Evolutionary conservation across 2,329 filamentous ascomycete genomes (phyloP), one percentile per base, ranked within the genome.

Genomic region (Aureobasidium sp.): DNA sequence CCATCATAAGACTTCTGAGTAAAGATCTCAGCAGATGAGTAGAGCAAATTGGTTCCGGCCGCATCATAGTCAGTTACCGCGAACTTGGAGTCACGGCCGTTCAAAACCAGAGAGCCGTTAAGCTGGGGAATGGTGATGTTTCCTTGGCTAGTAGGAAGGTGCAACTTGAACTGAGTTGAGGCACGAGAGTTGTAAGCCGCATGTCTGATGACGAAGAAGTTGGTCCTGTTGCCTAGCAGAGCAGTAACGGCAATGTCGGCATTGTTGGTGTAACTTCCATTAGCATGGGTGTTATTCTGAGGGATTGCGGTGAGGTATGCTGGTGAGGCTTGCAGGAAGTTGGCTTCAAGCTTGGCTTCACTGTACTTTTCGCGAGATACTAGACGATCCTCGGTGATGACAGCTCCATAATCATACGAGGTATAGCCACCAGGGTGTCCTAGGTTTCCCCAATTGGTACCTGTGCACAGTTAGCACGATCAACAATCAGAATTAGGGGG

Each of bases 321-420:
- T 0, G 88, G 86, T 0, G 87, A 89, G 0, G 85, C 87, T 66
- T 86, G 86, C 58, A 90, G 72, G 72, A 93, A 93, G 66, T 90
- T 88, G 30, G 83, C 88, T 65, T 90, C 77, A 1, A 93, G 81
- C 69, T 93, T 94, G 30, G 89, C 77, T 71, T 94, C 89, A 45
- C 85, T 86, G 71, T 91, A 93, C 71, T 93, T 93, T 69, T 91
- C 88, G 2, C 88, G 81, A 32, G 79, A 75, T 3, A 93, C 77
- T 1, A 81, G 81, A 29, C 89, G 81, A 45, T 89, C 85, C 69
- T 94, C 90, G 1, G 81, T 79, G 58, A 93, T 90, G 7, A 79
- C 76, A 5, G 84, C 78, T 5, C 82, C 84, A 68, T 87, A 87
- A 68, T 87, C 85, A 65, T 87, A 87, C 29, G 82, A 85, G 3